Conservation (phyloP, 2,329 filamentous ascomycete genomes). For the Microdochium trichocladiopsis region DNA sequence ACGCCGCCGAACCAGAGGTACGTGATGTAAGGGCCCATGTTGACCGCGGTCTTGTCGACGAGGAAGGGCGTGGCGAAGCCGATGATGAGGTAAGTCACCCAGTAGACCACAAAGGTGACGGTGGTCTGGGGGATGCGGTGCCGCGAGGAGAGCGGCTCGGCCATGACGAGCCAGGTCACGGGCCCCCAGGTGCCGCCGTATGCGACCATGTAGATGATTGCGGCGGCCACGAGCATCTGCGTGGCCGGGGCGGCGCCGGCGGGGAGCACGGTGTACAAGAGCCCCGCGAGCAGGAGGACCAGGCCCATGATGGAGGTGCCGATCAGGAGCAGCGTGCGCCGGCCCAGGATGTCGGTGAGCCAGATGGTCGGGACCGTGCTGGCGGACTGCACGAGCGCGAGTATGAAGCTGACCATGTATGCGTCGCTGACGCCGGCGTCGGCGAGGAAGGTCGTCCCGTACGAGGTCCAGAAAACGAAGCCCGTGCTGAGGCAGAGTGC, state of each 20-base stretch:
- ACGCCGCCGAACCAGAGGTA: background rate
- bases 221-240: background rate
- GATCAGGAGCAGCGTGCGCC: background rate
- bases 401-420: background rate
- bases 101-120: background rate
- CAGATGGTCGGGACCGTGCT: background rate
- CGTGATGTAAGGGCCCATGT: background rate
- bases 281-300: background rate
- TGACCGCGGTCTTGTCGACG: background rate
- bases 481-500: background rate
- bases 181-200: constrained; percentile 1
- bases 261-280: background rate
- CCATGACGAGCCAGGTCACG: background rate
- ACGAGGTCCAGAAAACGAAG: background rate
- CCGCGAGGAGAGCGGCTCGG: background rate
- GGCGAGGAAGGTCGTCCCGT: background rate
- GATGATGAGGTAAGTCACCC: constrained; percentile 2
- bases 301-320: background rate
- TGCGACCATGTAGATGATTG: background rate
- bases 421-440: background rate
- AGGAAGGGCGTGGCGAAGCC: background rate
- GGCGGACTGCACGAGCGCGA: background rate
- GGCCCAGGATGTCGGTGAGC: background rate
- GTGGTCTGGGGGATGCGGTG: background rate
- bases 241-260: background rate